A percentile compares a stretch with the other conserved stretches of the same genome.
Conservation (phyloP, 768 basidiomycete species). For the Xerocomellus chrysenteron region DNA sequence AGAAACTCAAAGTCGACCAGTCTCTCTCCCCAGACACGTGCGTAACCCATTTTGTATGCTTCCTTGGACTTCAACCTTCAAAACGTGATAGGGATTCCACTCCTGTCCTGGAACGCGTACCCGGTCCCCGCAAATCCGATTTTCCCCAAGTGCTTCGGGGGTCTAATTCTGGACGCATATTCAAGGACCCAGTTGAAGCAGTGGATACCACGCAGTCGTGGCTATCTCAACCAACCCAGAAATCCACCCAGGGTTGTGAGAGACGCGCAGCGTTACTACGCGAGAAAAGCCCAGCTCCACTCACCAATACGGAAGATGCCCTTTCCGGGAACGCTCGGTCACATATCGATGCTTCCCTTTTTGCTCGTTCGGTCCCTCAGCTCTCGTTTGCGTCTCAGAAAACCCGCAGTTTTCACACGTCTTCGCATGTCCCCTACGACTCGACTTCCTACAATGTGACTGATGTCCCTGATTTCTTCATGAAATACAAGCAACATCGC, state of each 20-base stretch:
- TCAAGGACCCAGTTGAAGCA: not conserved
- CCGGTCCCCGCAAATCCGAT: not conserved
- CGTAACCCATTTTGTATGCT: slow-evolving; percentile 22
- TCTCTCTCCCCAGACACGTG: slow-evolving; percentile 36
- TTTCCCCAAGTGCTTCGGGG: not conserved
- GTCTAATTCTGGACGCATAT: not conserved
- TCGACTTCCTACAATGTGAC: slow-evolving; percentile 29
- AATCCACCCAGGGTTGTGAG: not conserved
- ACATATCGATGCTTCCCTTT: not conserved
- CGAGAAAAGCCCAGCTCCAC: not conserved
- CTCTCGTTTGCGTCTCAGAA: slow-evolving; percentile 8
- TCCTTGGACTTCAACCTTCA: slow-evolving; percentile 37
- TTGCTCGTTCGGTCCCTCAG: not conserved
- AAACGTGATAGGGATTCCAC: slow-evolving; percentile 31
- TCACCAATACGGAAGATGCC: not conserved
- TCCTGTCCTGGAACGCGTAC: slow-evolving; percentile 29
- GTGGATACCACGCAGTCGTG: not conserved
- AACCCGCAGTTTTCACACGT: slow-evolving; percentile 26
- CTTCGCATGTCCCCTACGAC: slow-evolving; percentile 10
- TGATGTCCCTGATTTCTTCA: slow-evolving; percentile 28
- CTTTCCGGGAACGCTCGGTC: not conserved
- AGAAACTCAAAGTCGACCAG: slow-evolving; percentile 28
- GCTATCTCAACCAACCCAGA: not conserved
- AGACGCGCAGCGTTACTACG: not conserved
- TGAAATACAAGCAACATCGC: slow-evolving; percentile 27